Conservation (phyloP, 139 green algal genomes). For the Chlorella sp. region DNA sequence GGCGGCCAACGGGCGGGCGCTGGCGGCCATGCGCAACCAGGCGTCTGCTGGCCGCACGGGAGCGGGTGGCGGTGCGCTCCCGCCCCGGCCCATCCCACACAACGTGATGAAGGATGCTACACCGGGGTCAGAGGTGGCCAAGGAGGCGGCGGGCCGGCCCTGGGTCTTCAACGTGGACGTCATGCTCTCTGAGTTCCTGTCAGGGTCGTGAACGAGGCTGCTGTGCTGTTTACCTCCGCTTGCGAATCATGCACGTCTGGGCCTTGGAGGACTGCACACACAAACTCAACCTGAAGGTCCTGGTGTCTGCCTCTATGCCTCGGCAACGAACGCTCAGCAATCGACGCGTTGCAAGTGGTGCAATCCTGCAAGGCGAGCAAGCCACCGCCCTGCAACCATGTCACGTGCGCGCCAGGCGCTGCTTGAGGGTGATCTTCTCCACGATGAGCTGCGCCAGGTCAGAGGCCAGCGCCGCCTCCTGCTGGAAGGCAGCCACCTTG, state of each 20-base stretch:
- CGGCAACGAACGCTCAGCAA: too few species aligned
- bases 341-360: too few species aligned
- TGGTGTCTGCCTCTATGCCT: too few species aligned
- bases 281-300: too few species aligned
- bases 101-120: constrained; percentile 15
- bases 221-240: too few species aligned
- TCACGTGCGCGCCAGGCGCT: too few species aligned
- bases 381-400: too few species aligned
- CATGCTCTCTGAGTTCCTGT: constrained; percentile 26
- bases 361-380: too few species aligned
- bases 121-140: constrained; percentile 5
- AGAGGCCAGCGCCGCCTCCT: neutral
- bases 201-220: neutral
- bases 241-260: too few species aligned
- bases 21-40: neutral
- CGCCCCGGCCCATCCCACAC: constrained; percentile 5
- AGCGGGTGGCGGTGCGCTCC: neutral
- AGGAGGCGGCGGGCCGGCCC: constrained; percentile 6
- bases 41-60: neutral
- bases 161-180: constrained; percentile 27
- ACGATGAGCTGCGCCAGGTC: neutral
- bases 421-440: neutral
- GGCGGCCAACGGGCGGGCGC: constrained; percentile 4
- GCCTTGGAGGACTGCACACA: too few species aligned
- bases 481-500: neutral